These are phyloP conservation scores for Ogataea paraovalis DNA, from an alignment of 805 yeast species.

Conservation along the genomic window DNA sequence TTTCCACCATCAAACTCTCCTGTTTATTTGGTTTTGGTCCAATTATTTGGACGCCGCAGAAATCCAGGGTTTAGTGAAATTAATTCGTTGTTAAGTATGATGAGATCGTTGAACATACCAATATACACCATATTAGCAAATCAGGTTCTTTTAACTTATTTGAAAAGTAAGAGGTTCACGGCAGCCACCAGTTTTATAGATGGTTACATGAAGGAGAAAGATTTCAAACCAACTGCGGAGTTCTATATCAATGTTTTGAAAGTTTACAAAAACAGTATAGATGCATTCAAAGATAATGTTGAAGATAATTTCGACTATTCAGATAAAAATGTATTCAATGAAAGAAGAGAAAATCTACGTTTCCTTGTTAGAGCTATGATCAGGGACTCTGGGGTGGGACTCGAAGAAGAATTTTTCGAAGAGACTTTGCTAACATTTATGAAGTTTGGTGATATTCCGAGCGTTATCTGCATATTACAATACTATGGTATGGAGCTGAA, in stretches of 20 bases:
- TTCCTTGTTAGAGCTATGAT: slow-evolving; percentile 15
- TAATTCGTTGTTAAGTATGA: slow-evolving; percentile 26
- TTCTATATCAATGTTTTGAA: slow-evolving; percentile 15
- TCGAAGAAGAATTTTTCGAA: slow-evolving; percentile 15
- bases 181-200: slow-evolving; percentile 34
- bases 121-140: slow-evolving; percentile 36
- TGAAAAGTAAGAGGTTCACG: slow-evolving; percentile 26
- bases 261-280: slow-evolving; percentile 15
- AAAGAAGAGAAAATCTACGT: slow-evolving; percentile 14
- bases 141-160: slow-evolving; percentile 34
- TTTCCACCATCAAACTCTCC: slow-evolving; percentile 39
- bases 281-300: slow-evolving; percentile 3
- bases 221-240: slow-evolving; percentile 15
- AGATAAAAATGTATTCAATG: slow-evolving; percentile 2
- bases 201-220: slow-evolving; percentile 10
- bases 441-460: slow-evolving; percentile 23
- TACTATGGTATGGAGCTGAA: slow-evolving; percentile 21
- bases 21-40: slow-evolving; percentile 38
- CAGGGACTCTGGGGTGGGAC: slow-evolving; percentile 12
- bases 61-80: slow-evolving; percentile 27
- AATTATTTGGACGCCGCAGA: slow-evolving; percentile 30
- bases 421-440: slow-evolving; percentile 20
- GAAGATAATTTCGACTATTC: slow-evolving; percentile 3
- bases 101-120: slow-evolving; percentile 28
- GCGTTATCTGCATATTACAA: slow-evolving; percentile 24